Base-by-base conservation (phyloP, 305 asterid genomes). In the Petunia hybrid region DNA sequence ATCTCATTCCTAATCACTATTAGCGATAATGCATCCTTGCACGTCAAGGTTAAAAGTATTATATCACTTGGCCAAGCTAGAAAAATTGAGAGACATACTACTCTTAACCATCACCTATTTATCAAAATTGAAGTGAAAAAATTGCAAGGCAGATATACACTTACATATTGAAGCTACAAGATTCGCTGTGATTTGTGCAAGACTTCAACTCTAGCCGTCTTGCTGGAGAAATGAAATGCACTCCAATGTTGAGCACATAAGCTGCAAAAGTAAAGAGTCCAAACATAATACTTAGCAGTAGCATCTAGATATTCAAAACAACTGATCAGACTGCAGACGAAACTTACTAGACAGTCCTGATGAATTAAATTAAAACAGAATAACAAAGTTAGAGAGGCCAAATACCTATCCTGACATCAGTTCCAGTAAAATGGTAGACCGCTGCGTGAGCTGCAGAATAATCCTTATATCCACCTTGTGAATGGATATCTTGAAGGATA, bases 201-300 rank as follows among this genome's bases (percentile, higher is more conserved):
- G 46, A 74, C 48, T 74, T 74, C 79, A 53, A 74, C 64, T 74
- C 64, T 38, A 13, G 35, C 13, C 36, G 61, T 73, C 78, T 73
- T 73, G 78, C 2, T 73, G 36, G 40, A n/a, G n/a, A 43, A 22
- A 69, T 1, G n/a, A 69, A 68, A 70, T 45, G 77, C 42, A 45
- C 77, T 22, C 46, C 59, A 70, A 70, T 22, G n/a, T 69, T 42
- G 14, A 51, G 78, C 63, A 48, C 43, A 10, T 36, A 12, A 71
- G 63, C 78, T 73, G 78, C 78, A 73, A 46, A 73, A 73, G 78
- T 36, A 73, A 51, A 43, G 57, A 43, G 56, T 73, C 62, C 62
- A 73, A 36, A 73, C 78, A 73, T 71, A 73, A 73, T 43, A 13
- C 36, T 13, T 31, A 36, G 78, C 36, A 73, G 36, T 73, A 51